A percentile compares a stretch with the other conserved stretches of the same genome.
Conservation (phyloP, 2,329 filamentous ascomycete genomes). For the Xylariales sp. region DNA sequence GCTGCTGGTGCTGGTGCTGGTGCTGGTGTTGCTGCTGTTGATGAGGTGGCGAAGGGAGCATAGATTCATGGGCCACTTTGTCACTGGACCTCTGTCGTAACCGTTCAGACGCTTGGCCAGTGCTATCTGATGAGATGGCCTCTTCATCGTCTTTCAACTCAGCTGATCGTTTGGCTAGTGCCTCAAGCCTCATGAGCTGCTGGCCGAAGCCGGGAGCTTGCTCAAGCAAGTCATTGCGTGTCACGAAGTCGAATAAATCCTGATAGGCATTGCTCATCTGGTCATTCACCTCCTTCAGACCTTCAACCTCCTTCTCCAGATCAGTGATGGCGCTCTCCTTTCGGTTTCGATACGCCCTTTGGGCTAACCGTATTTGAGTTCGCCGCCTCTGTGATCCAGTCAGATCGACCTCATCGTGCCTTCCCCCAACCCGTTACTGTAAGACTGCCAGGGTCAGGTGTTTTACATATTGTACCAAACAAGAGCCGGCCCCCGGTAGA, state of each 20-base stretch:
- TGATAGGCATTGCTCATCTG: constrained; percentile 71
- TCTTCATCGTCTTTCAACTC: constrained; percentile 24
- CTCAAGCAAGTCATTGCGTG: constrained; percentile 53
- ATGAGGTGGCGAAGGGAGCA: background rate
- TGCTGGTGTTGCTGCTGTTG: constrained; percentile 2
- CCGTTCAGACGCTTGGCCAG: constrained; percentile 1
- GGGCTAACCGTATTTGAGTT: constrained; percentile 82
- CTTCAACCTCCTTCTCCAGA: constrained; percentile 64
- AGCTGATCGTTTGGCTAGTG: constrained; percentile 43
- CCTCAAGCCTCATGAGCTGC: constrained; percentile 56
- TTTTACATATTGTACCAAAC: background rate
- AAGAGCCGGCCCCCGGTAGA: constrained; percentile 2
- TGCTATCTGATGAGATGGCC: constrained; percentile 26
- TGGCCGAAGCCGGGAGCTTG: constrained; percentile 51
- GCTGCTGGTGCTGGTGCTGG: background rate
- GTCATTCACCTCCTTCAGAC: constrained; percentile 64
- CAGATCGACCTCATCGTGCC: constrained; percentile 10
- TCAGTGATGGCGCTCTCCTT: constrained; percentile 78
- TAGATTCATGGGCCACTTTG: constrained; percentile 15
- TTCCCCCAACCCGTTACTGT: background rate
- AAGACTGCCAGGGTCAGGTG: too few species aligned
- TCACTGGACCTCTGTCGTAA: constrained; percentile 13
- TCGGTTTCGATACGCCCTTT: constrained; percentile 77
- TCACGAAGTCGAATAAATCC: constrained; percentile 58
- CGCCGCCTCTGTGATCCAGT: constrained; percentile 58